Conservation (phyloP, 352 stramenopile genomes). For the Paralagenidium karlingii region DNA sequence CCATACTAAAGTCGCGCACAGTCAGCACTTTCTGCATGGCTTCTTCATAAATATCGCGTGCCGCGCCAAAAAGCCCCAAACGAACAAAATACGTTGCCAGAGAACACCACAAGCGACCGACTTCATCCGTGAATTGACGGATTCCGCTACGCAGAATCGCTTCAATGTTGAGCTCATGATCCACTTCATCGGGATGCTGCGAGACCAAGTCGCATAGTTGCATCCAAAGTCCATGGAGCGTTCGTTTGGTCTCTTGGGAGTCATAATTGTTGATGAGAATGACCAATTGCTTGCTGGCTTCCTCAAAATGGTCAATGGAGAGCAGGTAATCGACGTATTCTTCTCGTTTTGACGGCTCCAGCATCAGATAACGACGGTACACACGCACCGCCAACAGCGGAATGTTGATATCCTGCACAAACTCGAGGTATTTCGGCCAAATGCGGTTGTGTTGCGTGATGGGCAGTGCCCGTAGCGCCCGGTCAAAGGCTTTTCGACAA, state of each 20-base stretch:
- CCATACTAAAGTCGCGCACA: constrained; percentile 95
- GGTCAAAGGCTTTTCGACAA: constrained; percentile 87
- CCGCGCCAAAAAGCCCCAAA: constrained; percentile 93
- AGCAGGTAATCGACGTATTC: constrained; percentile 74
- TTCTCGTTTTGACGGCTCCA: constrained; percentile 57
- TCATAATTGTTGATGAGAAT: constrained; percentile 62
- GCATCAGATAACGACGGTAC: constrained; percentile 80
- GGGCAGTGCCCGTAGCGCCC: constrained; percentile 90
- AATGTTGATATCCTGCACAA: constrained; percentile 70
- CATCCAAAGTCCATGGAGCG: constrained; percentile 94
- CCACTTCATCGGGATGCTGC: constrained; percentile 87
- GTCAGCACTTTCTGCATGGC: constrained; percentile 59
- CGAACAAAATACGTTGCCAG: constrained; percentile 97
- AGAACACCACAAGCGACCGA: constrained; percentile 95
- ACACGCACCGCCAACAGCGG: constrained; percentile 71
- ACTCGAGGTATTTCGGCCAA: constrained; percentile 90
- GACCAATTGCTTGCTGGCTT: constrained; percentile 80
- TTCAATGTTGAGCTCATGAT: constrained; percentile 88
- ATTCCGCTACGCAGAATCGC: constrained; percentile 92
- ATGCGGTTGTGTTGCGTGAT: constrained; percentile 97
- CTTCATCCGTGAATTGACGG: constrained; percentile 90
- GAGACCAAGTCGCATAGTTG: constrained; percentile 93
- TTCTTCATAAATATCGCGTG: constrained; percentile 94
- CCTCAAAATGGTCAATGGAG: constrained; percentile 52
- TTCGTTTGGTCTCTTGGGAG: constrained; percentile 36